A percentile compares a stretch with the other conserved stretches of the same genome.
phyloP scores from a whole-genome alignment of 106 monocot species.

The Iris macrosiphon region DNA sequence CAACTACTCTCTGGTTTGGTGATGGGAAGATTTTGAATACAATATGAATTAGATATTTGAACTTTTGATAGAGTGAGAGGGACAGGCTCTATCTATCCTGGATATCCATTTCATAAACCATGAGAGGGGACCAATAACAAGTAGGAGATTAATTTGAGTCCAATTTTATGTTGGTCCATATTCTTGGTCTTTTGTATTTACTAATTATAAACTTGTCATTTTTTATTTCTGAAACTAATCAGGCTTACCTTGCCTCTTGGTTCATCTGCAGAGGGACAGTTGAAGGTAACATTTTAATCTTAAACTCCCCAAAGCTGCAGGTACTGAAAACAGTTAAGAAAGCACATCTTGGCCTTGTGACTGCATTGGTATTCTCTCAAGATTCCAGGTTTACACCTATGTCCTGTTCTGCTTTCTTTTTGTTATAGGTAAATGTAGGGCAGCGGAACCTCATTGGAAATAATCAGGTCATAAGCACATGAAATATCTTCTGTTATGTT shows the following conservation, averaged over 20 bases:
- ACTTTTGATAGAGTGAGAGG: too few relatives aligned
- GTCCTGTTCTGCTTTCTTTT: background rate
- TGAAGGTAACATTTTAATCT: slow-evolving; percentile 53
- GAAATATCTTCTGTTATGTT: background rate
- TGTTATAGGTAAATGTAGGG: background rate
- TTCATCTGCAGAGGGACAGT: slow-evolving; percentile 49
- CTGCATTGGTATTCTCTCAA: slow-evolving; percentile 56
- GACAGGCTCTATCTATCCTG: too few relatives aligned
- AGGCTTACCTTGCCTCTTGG: background rate
- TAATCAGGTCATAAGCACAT: background rate
- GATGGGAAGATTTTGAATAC: too few relatives aligned
- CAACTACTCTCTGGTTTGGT: too few relatives aligned
- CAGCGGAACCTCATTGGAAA: too few relatives aligned
- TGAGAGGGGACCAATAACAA: too few relatives aligned
- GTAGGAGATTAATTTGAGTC: too few relatives aligned
- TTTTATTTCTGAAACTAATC: too few relatives aligned
- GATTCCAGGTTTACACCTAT: slow-evolving; percentile 59
- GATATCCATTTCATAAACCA: too few relatives aligned
- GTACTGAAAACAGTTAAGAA: slow-evolving; percentile 41
- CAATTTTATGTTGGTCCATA: too few relatives aligned
- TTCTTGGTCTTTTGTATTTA: background rate
- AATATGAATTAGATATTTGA: too few relatives aligned
- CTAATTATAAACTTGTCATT: background rate
- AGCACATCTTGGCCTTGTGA: slow-evolving; percentile 76
- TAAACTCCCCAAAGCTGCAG: slow-evolving; percentile 34